Base-by-base conservation (phyloP, 371 early-diverging fungal genomes). In the Nosema muscidifuracis region DNA sequence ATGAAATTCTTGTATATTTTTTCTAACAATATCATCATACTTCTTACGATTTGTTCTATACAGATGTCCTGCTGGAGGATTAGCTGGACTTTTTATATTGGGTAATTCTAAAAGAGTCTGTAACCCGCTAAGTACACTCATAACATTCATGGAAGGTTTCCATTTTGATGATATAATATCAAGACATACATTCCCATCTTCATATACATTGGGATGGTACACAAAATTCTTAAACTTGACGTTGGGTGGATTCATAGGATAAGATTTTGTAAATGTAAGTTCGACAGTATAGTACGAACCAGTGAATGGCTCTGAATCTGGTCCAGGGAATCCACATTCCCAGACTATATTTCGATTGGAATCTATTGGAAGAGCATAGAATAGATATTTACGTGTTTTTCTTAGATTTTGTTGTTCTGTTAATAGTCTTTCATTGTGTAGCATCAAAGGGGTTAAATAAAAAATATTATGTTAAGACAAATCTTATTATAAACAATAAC, bases 191-290 rank as follows among this genome's bases (percentile, higher is more conserved):
- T 74, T 51, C 18, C 77, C 75, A 16, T 76, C 51, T 28, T 24
- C n/a, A 51, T 83, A 77, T 26, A 83, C 80, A 38, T 81, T 81
- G 3, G 83, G 83, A 68, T 83, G 83, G 24, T 72, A 76, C 15
- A 79, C 71, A 40, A 31, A 51, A 28, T 36, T 61, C n/a, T 57
- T 56, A 44, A 78, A 78, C 20, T 63, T 38, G 4, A 81, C 31
- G 61, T 75, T 78, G 2, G 83, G 83, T 6, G 75, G 58, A 30
- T 60, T 67, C 40, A 83, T 80, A 16, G 83, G 83, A 71, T 83
- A 83, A 16, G 63, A 65, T 12, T 43, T n/a, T 0, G 69, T 65
- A 12, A 75, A 62, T 31, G 42, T 51, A 6, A 74, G 73, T 81
- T 55, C n/a, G 15, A 76, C 26, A 10, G 42, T 53, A 36, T 53